phyloP scores from a whole-genome alignment of 768 basidiomycete genomes.

The Lyophyllum atratum region DNA sequence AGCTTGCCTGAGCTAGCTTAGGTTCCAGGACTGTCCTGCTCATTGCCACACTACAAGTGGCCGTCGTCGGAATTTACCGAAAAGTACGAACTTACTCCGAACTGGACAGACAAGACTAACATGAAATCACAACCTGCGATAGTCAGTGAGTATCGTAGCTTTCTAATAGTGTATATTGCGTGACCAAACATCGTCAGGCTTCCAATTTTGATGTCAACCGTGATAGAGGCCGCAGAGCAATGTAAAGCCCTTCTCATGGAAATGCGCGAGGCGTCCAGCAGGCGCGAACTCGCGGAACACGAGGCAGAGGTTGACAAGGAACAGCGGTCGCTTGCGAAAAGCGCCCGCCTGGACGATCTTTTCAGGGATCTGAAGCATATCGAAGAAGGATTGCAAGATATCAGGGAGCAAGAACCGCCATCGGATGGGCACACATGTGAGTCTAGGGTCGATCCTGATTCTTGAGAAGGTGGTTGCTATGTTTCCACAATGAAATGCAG shows the following conservation, averaged over 20 bases:
- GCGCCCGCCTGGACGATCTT: constrained; percentile 8
- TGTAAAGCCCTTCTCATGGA: constrained; percentile 9
- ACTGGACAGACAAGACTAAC: too few species aligned
- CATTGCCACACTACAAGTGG: too few species aligned
- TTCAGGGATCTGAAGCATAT: constrained; percentile 13
- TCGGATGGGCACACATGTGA: constrained; percentile 5
- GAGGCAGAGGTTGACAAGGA: constrained; percentile 11
- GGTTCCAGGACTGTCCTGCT: too few species aligned
- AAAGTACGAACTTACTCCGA: too few species aligned
- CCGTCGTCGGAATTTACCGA: too few species aligned
- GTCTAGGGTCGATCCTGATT: not conserved
- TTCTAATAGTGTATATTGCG: too few species aligned
- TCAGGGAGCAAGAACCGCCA: constrained; percentile 3
- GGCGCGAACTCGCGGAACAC: constrained; percentile 7
- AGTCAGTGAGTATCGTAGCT: too few species aligned
- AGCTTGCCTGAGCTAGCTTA: too few species aligned
- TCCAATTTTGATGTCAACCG: constrained; percentile 7
- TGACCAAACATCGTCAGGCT: not conserved
- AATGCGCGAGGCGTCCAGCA: constrained; percentile 2
- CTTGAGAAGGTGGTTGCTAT: not conserved
- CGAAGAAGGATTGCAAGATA: not conserved
- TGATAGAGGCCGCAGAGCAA: constrained; percentile 6
- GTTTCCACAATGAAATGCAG: not conserved
- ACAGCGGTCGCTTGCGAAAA: constrained; percentile 10
- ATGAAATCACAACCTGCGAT: too few species aligned